A percentile compares a stretch with the other conserved stretches of the same genome.
Conservation (phyloP, 2,329 filamentous ascomycete genomes). For the Botryotinia calthae region DNA sequence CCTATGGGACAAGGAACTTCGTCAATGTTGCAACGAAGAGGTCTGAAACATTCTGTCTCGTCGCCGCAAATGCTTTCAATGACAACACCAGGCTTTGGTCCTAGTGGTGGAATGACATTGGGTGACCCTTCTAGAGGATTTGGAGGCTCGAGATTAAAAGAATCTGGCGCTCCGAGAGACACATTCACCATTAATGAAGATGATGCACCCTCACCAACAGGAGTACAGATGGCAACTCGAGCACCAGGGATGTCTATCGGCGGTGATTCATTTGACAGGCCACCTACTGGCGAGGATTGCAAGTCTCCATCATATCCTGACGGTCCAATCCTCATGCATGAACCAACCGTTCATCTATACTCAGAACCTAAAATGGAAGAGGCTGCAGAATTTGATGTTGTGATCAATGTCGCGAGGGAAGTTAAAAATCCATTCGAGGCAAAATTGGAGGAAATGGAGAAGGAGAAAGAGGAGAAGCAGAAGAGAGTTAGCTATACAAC, state of each 20-base stretch:
- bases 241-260: constrained; percentile 49
- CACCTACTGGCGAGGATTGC: constrained; percentile 72
- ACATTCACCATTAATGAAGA: constrained; percentile 38
- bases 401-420: constrained; percentile 82
- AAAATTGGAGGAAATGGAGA: constrained; percentile 48
- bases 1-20: constrained; percentile 54
- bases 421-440: constrained; percentile 70
- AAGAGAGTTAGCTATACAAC: constrained; percentile 36
- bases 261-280: constrained; percentile 62
- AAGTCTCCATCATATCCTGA: constrained; percentile 81
- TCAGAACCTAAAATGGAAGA: constrained; percentile 77
- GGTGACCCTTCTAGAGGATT: constrained; percentile 42
- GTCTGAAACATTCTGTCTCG: constrained; percentile 65
- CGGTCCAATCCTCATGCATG: constrained; percentile 79
- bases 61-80: constrained; percentile 60
- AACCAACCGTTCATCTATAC: constrained; percentile 74
- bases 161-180: constrained; percentile 31
- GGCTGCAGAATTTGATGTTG: constrained; percentile 73
- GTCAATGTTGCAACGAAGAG: constrained; percentile 59
- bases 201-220: constrained; percentile 49
- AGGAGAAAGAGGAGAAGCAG: constrained; percentile 29
- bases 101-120: constrained; percentile 61
- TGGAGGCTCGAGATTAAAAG: constrained; percentile 36
- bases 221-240: constrained; percentile 60
- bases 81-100: constrained; percentile 58